phyloP scores from a whole-genome alignment of 1,139 yeast species.

The Blastobotrys ciferrii region DNA sequence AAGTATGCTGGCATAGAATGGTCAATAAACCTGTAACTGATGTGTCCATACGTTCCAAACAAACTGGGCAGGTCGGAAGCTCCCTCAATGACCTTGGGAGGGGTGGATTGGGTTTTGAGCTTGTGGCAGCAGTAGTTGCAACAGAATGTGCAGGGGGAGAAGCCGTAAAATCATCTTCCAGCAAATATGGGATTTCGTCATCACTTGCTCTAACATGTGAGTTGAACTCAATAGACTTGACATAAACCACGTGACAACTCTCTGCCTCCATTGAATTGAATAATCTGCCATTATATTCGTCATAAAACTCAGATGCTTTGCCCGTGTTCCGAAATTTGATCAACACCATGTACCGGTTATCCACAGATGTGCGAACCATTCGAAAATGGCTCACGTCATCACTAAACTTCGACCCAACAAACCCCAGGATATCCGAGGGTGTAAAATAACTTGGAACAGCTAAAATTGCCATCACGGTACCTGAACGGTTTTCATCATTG shows the following conservation, averaged over 20 bases:
- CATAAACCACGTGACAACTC: conserved; percentile 71
- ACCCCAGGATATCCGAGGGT: conserved; percentile 79
- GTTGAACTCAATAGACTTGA: conserved; percentile 46
- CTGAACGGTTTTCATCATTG: conserved; percentile 20
- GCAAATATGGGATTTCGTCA: conserved; percentile 55
- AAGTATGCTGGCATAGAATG: conserved; percentile 90
- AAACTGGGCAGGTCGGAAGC: conserved; percentile 91
- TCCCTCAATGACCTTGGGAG: conserved; percentile 48
- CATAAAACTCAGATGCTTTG: conserved; percentile 61
- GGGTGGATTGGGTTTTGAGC: conserved; percentile 33
- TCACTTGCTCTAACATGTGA: conserved; percentile 27
- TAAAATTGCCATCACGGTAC: conserved; percentile 60
- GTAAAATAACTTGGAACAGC: conserved; percentile 89
- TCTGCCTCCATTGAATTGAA: conserved; percentile 92
- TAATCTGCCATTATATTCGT: conserved; percentile 64
- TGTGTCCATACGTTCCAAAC: conserved; percentile 86
- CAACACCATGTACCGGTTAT: conserved; percentile 72
- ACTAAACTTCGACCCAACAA: conserved; percentile 61
- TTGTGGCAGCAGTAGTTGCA: background rate
- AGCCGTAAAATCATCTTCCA: conserved; percentile 70
- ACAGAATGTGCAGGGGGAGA: conserved; percentile 22
- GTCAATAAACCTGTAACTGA: conserved; percentile 78
- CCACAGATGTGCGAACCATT: conserved; percentile 62
- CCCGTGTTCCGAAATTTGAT: conserved; percentile 63
- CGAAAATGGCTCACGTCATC: conserved; percentile 69